A percentile compares a stretch with the other conserved stretches of the same genome.
These are phyloP conservation scores for Medicago arabica DNA, from an alignment of 306 rosid species.

Conservation along the genomic window DNA sequence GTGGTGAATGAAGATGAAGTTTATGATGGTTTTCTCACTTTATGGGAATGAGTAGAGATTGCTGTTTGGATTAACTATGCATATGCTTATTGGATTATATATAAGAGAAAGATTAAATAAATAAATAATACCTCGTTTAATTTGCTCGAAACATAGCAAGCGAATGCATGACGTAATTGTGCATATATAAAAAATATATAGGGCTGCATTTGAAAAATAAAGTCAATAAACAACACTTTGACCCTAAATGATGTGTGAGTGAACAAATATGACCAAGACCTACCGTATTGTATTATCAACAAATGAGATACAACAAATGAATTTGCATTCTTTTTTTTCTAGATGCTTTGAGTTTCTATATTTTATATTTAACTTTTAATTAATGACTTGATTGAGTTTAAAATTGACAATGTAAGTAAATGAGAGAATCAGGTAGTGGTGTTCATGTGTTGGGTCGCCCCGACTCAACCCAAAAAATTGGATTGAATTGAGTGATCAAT, in stretches of 20 bases:
- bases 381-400: too few relatives aligned
- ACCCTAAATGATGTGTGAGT: not conserved
- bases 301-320: not conserved
- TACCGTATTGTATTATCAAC: not conserved
- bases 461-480: too few relatives aligned
- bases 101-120: not conserved
- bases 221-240: slow-evolving; percentile 24
- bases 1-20: not conserved
- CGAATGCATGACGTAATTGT: not conserved
- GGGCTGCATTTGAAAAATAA: slow-evolving; percentile 9
- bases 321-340: not conserved
- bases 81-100: not conserved
- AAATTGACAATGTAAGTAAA: too few relatives aligned
- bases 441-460: too few relatives aligned
- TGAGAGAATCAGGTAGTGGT: too few relatives aligned
- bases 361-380: not conserved
- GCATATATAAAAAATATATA: not conserved
- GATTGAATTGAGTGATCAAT: too few relatives aligned
- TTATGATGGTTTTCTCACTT: not conserved
- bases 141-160: not conserved
- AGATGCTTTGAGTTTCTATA: not conserved
- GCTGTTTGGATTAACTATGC: not conserved
- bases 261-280: slow-evolving; percentile 1
- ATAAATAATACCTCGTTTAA: not conserved
- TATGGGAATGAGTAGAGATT: not conserved